Conservation (phyloP, 2,329 filamentous ascomycete genomes). For the Trichoderma sp. region DNA sequence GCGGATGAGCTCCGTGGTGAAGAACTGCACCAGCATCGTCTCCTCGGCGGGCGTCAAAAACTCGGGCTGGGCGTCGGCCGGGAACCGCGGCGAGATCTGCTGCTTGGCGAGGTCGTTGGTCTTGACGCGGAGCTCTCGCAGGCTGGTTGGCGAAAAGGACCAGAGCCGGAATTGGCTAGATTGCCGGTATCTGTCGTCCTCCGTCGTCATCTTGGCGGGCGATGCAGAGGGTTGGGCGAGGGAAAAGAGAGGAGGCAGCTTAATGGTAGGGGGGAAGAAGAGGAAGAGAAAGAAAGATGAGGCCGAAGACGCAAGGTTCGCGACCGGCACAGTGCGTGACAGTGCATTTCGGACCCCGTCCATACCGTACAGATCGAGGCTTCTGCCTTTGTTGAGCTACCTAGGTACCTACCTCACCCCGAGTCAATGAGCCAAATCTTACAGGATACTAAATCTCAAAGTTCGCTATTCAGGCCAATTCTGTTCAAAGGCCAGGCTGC, state of each 20-base stretch:
- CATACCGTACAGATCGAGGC: too few relatives aligned
- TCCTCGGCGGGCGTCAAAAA: conserved; percentile 86
- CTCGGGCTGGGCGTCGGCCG: conserved; percentile 62
- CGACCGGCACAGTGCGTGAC: conserved; percentile 17
- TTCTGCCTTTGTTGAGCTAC: neutral
- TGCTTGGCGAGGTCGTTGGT: conserved; percentile 74
- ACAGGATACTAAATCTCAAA: too few relatives aligned
- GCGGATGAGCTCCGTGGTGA: conserved; percentile 61
- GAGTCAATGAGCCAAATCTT: too few relatives aligned
- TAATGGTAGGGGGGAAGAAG: neutral
- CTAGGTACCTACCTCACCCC: neutral
- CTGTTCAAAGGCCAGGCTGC: neutral
- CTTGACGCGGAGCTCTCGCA: conserved; percentile 70
- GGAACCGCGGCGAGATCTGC: conserved; percentile 63
- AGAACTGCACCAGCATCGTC: conserved; percentile 76
- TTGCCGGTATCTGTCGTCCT: conserved; percentile 87
- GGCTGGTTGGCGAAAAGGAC: conserved; percentile 79
- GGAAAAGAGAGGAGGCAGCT: neutral
- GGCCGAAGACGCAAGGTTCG: neutral
- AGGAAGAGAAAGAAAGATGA: neutral
- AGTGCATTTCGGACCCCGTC: too few relatives aligned
- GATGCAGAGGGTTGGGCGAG: conserved; percentile 26
- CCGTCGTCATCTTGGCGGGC: conserved; percentile 62
- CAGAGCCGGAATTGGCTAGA: conserved; percentile 90
- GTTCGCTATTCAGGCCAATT: neutral